Evolutionary conservation across 129 eudicot genomes (phyloP).

Genomic region (Artemisia tridentata): DNA sequence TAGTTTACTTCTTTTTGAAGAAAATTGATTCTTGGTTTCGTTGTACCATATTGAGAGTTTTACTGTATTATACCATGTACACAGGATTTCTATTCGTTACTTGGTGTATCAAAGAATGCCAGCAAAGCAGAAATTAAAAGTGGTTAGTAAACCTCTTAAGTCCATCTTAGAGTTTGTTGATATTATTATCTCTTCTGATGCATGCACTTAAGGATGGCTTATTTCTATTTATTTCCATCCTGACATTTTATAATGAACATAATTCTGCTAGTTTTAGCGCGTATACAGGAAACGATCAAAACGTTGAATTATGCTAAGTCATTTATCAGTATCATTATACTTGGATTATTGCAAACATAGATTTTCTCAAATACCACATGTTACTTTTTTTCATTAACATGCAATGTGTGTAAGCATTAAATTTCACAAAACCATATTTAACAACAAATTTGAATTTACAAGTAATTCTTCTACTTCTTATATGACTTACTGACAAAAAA

Average conservation of each 20-base stretch:
- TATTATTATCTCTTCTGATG: slow-evolving; percentile 13
- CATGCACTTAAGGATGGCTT: slow-evolving; percentile 7
- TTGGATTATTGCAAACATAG: neutral
- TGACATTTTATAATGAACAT: neutral
- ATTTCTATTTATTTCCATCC: slow-evolving; percentile 19
- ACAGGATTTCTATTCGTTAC: slow-evolving; percentile 84
- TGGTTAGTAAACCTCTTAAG: slow-evolving; percentile 50
- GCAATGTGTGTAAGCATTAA: neutral
- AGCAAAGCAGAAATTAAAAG: slow-evolving; percentile 89
- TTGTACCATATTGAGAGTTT: slow-evolving; percentile 3
- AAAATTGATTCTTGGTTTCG: neutral
- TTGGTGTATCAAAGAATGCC: slow-evolving; percentile 78
- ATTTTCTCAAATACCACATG: neutral
- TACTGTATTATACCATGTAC: neutral
- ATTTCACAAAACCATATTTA: neutral
- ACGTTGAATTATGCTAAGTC: neutral
- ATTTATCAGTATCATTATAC: neutral
- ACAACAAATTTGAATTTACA: neutral
- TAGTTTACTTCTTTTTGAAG: slow-evolving; percentile 13
- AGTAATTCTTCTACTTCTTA: neutral
- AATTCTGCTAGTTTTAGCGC: neutral
- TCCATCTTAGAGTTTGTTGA: slow-evolving; percentile 12
- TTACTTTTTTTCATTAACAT: neutral
- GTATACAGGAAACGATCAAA: neutral
- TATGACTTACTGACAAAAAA: neutral